phyloP scores from a whole-genome alignment of 768 basidiomycete genomes.

The Boletus huronensis region DNA sequence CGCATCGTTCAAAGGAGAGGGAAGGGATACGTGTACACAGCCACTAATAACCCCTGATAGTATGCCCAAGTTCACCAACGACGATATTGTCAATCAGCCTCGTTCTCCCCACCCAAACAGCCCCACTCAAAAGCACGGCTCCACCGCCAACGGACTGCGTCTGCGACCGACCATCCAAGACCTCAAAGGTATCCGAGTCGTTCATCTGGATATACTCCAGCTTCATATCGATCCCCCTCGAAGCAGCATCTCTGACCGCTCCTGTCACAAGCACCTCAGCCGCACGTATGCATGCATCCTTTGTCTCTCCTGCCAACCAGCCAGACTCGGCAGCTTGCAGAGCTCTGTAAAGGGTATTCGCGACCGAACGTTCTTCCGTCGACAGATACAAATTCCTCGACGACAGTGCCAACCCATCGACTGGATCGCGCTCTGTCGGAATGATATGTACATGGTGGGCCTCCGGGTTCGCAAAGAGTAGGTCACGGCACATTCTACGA shows the following conservation, averaged over 20 bases:
- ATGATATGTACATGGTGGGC: constrained; percentile 78
- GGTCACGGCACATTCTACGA: constrained; percentile 71
- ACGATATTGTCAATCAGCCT: constrained; percentile 92
- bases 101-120: constrained; percentile 81
- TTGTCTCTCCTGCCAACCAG: constrained; percentile 54
- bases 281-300: constrained; percentile 43
- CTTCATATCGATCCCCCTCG: constrained; percentile 48
- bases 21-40: constrained; percentile 6
- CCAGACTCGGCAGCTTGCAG: constrained; percentile 52
- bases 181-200: constrained; percentile 70
- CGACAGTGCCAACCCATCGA: constrained; percentile 76
- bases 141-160: constrained; percentile 29
- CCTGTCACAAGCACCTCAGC: constrained; percentile 43
- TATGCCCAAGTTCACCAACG: constrained; percentile 46
- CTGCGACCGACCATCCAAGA: constrained; percentile 38
- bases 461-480: constrained; percentile 76
- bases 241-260: constrained; percentile 28
- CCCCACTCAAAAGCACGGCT: constrained; percentile 75
- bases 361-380: constrained; percentile 55
- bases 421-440: constrained; percentile 71
- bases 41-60: constrained; percentile 7
- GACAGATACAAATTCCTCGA: constrained; percentile 88
- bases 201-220: constrained; percentile 91
- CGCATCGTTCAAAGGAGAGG: constrained; percentile 4
- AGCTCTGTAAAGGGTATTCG: constrained; percentile 64